These are phyloP conservation scores for Phytopythium cucurbitacearum DNA, from an alignment of 352 stramenopile species.

Conservation along the genomic window DNA sequence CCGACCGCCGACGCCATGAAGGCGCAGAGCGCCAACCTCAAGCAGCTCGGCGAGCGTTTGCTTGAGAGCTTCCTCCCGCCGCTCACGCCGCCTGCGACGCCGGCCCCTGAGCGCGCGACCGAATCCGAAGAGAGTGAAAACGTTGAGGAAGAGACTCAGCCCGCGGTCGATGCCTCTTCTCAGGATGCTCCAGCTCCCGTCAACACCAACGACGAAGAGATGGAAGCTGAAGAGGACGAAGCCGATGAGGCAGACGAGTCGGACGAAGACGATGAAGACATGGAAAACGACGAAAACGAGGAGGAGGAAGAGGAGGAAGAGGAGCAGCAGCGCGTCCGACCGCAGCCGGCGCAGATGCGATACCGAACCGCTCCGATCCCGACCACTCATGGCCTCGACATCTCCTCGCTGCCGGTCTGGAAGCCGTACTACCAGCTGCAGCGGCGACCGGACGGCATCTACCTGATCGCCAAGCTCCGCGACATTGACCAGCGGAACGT, in stretches of 20 bases:
- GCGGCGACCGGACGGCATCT: conserved; percentile 37
- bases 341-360: no score
- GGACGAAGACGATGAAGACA: conserved; percentile 12
- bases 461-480: conserved; percentile 29
- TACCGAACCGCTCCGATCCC: not conserved
- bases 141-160: conserved; percentile 1
- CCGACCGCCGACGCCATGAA: conserved; percentile 39
- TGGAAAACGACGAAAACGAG: conserved; percentile 8
- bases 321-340: conserved; percentile 1
- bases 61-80: conserved; percentile 12
- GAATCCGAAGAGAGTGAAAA: conserved; percentile 13
- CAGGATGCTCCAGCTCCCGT: not conserved
- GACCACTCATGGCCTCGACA: conserved; percentile 7
- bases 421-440: conserved; percentile 60
- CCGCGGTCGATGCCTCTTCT: not conserved
- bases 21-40: conserved; percentile 32
- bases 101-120: conserved; percentile 7
- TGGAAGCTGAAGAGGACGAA: conserved; percentile 15
- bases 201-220: conserved; percentile 6
- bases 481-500: conserved; percentile 26
- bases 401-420: conserved; percentile 40
- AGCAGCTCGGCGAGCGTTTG: conserved; percentile 30
- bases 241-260: conserved; percentile 6
- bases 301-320: conserved; percentile 16
- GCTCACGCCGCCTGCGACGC: not conserved